phyloP scores from a whole-genome alignment of 176 grass and related monocot genomes.

The Miscanthus lutarioriparius region DNA sequence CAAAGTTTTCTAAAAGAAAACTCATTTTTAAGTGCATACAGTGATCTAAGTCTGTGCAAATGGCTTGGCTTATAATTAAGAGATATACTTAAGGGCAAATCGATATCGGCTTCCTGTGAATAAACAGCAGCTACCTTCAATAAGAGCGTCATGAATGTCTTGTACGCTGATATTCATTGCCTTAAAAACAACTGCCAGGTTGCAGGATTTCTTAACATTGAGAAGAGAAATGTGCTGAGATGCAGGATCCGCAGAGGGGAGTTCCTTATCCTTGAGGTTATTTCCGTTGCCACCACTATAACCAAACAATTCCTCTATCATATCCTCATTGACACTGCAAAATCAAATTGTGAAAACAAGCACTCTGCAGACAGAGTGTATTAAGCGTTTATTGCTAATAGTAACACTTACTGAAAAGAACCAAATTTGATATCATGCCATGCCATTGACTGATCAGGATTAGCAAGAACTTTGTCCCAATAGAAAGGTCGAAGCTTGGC shows the following conservation, averaged over 20 bases:
- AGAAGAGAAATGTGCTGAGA: conserved; percentile 67
- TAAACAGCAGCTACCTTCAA: conserved; percentile 65
- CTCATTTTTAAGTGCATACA: not conserved
- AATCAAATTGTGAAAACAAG: conserved; percentile 24
- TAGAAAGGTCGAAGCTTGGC: conserved; percentile 81
- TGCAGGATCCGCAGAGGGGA: conserved; percentile 7
- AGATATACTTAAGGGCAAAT: not conserved
- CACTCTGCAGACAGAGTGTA: not conserved
- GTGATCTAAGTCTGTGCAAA: not conserved
- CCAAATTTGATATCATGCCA: conserved; percentile 91
- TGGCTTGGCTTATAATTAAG: not conserved
- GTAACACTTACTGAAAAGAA: conserved; percentile 92
- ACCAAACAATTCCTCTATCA: conserved; percentile 89
- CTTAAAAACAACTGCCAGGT: conserved; percentile 87
- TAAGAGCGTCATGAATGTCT: conserved; percentile 61
- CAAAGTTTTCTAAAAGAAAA: not conserved
- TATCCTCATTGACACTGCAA: conserved; percentile 82
- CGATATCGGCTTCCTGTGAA: not conserved
- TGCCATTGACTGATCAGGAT: conserved; percentile 85
- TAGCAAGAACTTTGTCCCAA: conserved; percentile 94
- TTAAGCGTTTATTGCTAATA: not conserved
- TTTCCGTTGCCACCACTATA: conserved; percentile 51
- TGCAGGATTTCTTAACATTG: conserved; percentile 92
- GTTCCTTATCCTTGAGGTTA: conserved; percentile 41
- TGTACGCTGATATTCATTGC: conserved; percentile 73